Percentiles rank a stretch among this genome's conserved stretches.
Evolutionary conservation across 495 filamentous ascomycete species (phyloP).

Genomic region (Penicillium cosmopolitanum): DNA sequence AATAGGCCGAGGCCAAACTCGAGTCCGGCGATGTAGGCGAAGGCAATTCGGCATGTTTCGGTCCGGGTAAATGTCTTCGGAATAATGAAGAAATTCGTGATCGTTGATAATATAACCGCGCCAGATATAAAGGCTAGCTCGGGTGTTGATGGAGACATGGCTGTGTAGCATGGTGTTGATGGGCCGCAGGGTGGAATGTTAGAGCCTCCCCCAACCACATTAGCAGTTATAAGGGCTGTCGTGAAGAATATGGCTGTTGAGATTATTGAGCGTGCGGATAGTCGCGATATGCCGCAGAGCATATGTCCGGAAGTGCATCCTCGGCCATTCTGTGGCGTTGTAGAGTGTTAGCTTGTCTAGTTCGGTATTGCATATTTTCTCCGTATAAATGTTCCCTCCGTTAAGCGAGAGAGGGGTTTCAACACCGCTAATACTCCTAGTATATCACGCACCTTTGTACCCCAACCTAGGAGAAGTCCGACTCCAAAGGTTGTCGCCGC

Average conservation of each 20-base stretch:
- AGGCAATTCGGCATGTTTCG: constrained; percentile 30
- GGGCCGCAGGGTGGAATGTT: constrained; percentile 40
- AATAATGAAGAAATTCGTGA: constrained; percentile 37
- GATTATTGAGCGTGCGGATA: constrained; percentile 54
- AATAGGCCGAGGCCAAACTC: constrained; percentile 59
- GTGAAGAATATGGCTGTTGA: constrained; percentile 61
- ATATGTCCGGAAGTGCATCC: constrained; percentile 67
- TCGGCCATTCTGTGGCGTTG: constrained; percentile 42
- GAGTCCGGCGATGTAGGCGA: constrained; percentile 50
- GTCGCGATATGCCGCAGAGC: constrained; percentile 59
- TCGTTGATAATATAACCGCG: constrained; percentile 33
- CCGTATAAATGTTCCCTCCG: too few species aligned
- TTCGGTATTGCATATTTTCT: too few species aligned
- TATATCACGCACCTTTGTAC: constrained; percentile 52
- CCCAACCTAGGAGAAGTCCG: constrained; percentile 56
- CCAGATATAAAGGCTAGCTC: constrained; percentile 42
- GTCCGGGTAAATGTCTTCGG: constrained; percentile 34
- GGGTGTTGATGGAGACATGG: constrained; percentile 44
- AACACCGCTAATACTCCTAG: neutral
- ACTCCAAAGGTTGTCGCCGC: constrained; percentile 42
- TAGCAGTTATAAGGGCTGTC: constrained; percentile 53
- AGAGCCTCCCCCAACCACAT: constrained; percentile 33
- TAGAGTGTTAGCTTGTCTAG: neutral
- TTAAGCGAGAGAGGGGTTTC: too few species aligned
- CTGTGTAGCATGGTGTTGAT: constrained; percentile 52